Base-by-base conservation (phyloP, 2,329 filamentous ascomycete species). In the Fusarium nygamai region DNA sequence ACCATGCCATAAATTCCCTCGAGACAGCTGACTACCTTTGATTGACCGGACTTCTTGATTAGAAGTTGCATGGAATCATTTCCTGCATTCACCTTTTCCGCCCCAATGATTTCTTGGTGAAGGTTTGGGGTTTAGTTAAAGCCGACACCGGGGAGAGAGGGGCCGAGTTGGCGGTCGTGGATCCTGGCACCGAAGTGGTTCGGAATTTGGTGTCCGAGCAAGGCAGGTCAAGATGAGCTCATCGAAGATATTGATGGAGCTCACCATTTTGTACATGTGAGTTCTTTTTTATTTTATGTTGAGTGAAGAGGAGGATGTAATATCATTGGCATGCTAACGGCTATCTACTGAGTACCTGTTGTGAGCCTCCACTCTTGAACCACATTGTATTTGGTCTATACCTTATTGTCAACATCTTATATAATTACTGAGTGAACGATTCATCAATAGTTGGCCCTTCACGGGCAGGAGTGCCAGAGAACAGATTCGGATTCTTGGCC, bases 131-230 rank as follows among this genome's bases (percentile, higher is more conserved):
- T 73, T 38, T 34, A 36, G 48, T 53, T 27, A 34, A 63, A 78
- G 77, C 77, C 77, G 74, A 78, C 74, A 78, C 75, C 76, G 77
- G 77, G 74, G 69, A 62, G 64, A 44, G 72, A 67, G 72, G 69
- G 75, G 72, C 70, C 73, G 72, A 67, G 72, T 71, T 71, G 74
- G 67, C 71, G 72, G 58, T 56, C 48, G 54, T 60, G 56, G 54
- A 64, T 56, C 57, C 56, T 50, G 51, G 67, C 36, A 50, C 27
- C 33, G 13, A 60, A 38, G 53, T 39, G 56, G 48, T 50, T 67
- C 77, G 77, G 77, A 78, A 64, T 73, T 77, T 34, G 43, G 76
- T 70, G 58, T 78, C 77, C 77, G 77, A 70, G 19, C 39, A 68
- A 29, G 54, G 33, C 22, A 50, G 38, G 50, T 22, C 51, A 39